Conservation (phyloP, 495 filamentous ascomycete species). For the Neurospora sp. region DNA sequence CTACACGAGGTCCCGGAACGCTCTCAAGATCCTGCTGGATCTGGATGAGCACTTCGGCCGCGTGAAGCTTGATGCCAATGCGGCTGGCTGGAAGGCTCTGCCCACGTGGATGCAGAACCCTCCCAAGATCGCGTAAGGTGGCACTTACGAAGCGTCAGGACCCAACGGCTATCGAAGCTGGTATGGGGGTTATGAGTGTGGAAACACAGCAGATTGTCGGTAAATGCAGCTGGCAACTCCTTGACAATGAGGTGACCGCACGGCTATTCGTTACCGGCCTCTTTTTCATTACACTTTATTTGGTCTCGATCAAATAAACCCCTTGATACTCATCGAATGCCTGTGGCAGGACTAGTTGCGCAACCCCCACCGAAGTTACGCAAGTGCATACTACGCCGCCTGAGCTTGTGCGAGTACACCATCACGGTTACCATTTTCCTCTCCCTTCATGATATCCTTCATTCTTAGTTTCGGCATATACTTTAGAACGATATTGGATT, state of each 20-base stretch:
- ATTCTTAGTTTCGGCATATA: background rate
- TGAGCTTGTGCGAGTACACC: background rate
- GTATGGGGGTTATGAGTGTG: background rate
- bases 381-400: background rate
- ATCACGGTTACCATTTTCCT: background rate
- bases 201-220: background rate
- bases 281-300: background rate
- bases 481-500: background rate
- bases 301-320: background rate
- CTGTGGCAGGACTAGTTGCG: background rate
- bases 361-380: background rate
- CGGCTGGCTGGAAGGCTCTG: constrained; percentile 40
- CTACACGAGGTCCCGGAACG: constrained; percentile 80
- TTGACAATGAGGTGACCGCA: background rate
- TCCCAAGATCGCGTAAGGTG: constrained; percentile 5
- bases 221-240: background rate
- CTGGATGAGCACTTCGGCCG: constrained; percentile 84
- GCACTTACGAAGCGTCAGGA: background rate
- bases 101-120: constrained; percentile 29
- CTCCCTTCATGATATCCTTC: background rate
- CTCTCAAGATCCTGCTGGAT: constrained; percentile 94
- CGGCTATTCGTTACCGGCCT: background rate
- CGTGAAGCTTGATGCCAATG: constrained; percentile 43
- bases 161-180: background rate
- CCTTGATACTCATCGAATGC: background rate